These are phyloP conservation scores for Pichia sp. DNA, from an alignment of 1,139 yeast genomes.

Conservation along the genomic window DNA sequence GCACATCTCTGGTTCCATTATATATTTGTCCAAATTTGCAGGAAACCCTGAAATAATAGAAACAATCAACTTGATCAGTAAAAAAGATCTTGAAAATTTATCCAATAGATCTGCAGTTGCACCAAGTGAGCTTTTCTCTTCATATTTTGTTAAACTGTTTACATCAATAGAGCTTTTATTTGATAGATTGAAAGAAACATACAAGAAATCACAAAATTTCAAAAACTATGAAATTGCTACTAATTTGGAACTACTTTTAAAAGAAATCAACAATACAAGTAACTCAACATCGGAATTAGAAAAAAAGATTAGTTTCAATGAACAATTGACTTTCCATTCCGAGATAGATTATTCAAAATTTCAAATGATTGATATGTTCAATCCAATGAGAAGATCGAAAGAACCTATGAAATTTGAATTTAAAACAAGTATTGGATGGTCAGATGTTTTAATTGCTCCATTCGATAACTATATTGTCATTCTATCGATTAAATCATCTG, in stretches of 20 bases:
- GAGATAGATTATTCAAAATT: slow-evolving; percentile 24
- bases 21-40: slow-evolving; percentile 24
- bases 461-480: slow-evolving; percentile 26
- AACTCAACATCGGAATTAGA: slow-evolving; percentile 26
- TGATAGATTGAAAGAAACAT: slow-evolving; percentile 19
- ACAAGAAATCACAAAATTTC: slow-evolving; percentile 16
- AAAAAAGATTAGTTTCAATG: slow-evolving; percentile 25
- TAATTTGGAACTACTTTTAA: slow-evolving; percentile 13
- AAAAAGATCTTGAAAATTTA: slow-evolving; percentile 15
- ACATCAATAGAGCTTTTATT: slow-evolving; percentile 25
- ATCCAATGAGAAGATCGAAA: slow-evolving; percentile 19
- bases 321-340: slow-evolving; percentile 19
- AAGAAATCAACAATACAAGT: slow-evolving; percentile 22
- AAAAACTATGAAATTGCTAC: slow-evolving; percentile 7
- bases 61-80: slow-evolving; percentile 18
- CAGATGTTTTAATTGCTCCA: slow-evolving; percentile 18
- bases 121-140: slow-evolving; percentile 24
- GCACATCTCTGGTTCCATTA: slow-evolving; percentile 24
- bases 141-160: slow-evolving; percentile 26
- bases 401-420: slow-evolving; percentile 22
- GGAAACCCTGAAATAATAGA: slow-evolving; percentile 20
- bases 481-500: slow-evolving; percentile 15
- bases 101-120: slow-evolving; percentile 23
- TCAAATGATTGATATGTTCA: slow-evolving; percentile 27
- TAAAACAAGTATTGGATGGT: slow-evolving; percentile 19